Evolutionary conservation across 805 yeast genomes (phyloP), one percentile per base, ranked within the genome.

Genomic region (Suhomyces kilbournensis): DNA sequence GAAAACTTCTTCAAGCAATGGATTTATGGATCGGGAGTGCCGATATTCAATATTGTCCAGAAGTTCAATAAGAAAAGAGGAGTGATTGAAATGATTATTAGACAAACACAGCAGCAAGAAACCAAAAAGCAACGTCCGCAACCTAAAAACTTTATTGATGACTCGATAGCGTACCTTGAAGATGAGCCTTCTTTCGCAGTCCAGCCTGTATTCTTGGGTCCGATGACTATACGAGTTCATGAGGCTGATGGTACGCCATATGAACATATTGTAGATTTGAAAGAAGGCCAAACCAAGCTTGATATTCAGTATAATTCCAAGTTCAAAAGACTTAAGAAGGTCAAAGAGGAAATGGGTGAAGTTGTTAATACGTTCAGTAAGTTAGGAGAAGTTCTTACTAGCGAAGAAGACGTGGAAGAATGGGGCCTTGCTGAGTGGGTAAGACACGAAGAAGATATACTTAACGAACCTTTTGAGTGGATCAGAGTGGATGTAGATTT

Each of bases 231-330:
- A 35, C 77, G 99, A 62, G 92, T 94, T 35, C 99, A 94, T 65
- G 99, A 94, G 64, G 96, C 97, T 0, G 98, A 94, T 68, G 99
- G 99, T 7, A 90, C 98, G 0, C 99, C 99, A 0, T 94, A 94
- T 64, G 99, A 94, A 63, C 99, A 94, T 66, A 93, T 94, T 46
- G 97, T 94, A 20, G 96, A 90, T 58, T 74, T 94, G 49, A 89
- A 90, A 60, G 97, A 93, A 44, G 81, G 84, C 1, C 83, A 85
- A 58, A 89, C 96, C 0, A 90, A 89, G 63, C 75, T 94, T 44
- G 99, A 94, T 63, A 90, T 94, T 46, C 98, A 90, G 64, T 94
- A 94, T 70, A 94, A 94, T 68, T 90, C 98, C 4, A 93, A 91
- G 67, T 90, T 90, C 66, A 89, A 90, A 69, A 82, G 96, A 56